Evolutionary conservation across 768 basidiomycete species (phyloP), one percentile per base, ranked within the genome.

Genomic region (Mrakia frigida): DNA sequence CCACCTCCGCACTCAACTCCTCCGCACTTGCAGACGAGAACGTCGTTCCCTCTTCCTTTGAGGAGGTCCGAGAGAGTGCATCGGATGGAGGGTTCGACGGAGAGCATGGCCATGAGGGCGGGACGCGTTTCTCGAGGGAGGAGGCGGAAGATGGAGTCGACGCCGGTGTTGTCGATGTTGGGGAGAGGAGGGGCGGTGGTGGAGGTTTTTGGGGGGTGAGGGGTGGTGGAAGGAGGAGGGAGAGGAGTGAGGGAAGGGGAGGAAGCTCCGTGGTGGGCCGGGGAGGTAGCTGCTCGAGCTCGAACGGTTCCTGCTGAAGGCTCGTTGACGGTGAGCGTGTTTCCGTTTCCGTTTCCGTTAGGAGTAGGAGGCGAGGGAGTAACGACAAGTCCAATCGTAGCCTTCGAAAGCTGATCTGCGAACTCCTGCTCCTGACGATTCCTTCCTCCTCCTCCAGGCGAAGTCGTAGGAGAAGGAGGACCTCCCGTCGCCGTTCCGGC

Each of bases 131-230:
- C 96, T 73, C 97, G 90, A 2, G 97, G 97, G 33, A 99, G 87
- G 14, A 98, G 87, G 28, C 96, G 89, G 87, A 99, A 98, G 81
- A 99, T 97, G 11, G 93, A 94, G 82, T 98, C 96, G 37, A 93
- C 90, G 28, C 92, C 90, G 74, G 87, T 87, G 33, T 81, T 25
- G 56, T 98, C 95, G 96, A 35, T 98, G 87, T 11, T 97, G 86
- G 95, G 89, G 81, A 98, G 95, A 93, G 83, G 98, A 94, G 35
- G 92, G 89, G 31, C 91, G 90, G 74, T 87, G 87, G 33, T 87
- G 88, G 71, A 85, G 82, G 79, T 88, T 75, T 84, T 83, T 14
- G 14, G 46, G 2, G 46, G 43, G 61, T 63, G 31, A 56, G 63
- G 59, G 25, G 33, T 71, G 65, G 65, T 61, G 2, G 72, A 74